These are phyloP conservation scores for Neopestalotiopsis sp. DNA, from an alignment of 2,329 filamentous ascomycete genomes.

Conservation along the genomic window DNA sequence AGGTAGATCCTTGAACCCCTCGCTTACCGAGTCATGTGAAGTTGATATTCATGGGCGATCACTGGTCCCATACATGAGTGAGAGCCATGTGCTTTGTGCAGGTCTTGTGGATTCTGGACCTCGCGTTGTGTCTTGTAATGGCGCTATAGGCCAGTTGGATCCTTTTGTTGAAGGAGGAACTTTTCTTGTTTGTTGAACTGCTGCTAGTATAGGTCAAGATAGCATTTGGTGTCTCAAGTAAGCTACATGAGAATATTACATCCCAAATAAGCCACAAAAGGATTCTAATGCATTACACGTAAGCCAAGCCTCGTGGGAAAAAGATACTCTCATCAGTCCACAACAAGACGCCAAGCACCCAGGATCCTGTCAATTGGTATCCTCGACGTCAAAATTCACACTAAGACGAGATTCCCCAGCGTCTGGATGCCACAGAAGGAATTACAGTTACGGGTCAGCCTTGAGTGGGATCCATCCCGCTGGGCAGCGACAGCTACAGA, in stretches of 20 bases:
- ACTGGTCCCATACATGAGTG: background rate
- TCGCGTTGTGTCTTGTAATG: no score
- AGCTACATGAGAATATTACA: no score
- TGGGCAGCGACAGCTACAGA: background rate
- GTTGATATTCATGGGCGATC: background rate
- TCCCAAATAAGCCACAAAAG: no score
- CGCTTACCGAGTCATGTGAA: background rate
- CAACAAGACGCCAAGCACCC: background rate
- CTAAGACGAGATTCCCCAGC: background rate
- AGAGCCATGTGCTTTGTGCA: background rate
- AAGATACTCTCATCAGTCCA: background rate
- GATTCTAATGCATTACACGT: background rate
- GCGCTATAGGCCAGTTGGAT: no score
- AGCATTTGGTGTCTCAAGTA: no score
- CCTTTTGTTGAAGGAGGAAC: no score
- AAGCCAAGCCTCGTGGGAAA: background rate
- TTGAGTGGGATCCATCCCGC: background rate
- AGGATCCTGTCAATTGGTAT: background rate
- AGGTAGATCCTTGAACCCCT: background rate
- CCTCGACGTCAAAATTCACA: background rate
- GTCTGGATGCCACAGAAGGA: background rate
- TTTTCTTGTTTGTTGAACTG: no score
- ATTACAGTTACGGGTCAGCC: background rate
- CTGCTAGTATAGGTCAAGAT: no score
- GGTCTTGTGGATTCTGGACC: background rate